These are phyloP conservation scores for Anisodus tanguticus DNA, from an alignment of 257 asterid genomes.

Conservation along the genomic window DNA sequence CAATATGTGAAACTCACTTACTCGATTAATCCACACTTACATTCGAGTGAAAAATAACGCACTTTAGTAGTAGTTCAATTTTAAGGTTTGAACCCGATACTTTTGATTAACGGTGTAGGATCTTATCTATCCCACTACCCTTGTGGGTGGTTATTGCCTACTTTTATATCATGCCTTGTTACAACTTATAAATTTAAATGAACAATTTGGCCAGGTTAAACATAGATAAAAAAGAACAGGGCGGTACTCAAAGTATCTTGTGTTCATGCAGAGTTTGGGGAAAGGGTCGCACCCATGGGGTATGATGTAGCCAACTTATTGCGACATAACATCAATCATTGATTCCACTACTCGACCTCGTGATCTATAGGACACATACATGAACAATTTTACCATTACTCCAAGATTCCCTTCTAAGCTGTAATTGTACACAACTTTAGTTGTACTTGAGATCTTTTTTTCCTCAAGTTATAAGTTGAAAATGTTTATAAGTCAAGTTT, in stretches of 20 bases:
- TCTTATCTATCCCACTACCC: neutral
- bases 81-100: neutral
- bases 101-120: neutral
- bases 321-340: neutral
- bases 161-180: neutral
- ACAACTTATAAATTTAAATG: neutral
- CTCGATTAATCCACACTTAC: neutral
- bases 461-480: neutral
- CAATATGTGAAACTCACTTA: neutral
- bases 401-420: neutral
- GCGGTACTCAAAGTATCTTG: too few species aligned
- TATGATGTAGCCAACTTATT: neutral
- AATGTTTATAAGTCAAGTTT: neutral
- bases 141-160: neutral
- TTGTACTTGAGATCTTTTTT: neutral
- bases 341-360: neutral
- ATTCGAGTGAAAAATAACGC: neutral
- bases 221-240: too few species aligned
- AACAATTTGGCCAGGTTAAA: neutral
- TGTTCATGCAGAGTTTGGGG: too few species aligned
- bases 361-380: neutral
- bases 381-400: neutral
- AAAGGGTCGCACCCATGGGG: neutral
- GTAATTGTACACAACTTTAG: neutral
- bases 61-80: neutral